These are phyloP conservation scores for Colletotrichum acutatum DNA, from an alignment of 2,329 filamentous ascomycete species.

Conservation along the genomic window DNA sequence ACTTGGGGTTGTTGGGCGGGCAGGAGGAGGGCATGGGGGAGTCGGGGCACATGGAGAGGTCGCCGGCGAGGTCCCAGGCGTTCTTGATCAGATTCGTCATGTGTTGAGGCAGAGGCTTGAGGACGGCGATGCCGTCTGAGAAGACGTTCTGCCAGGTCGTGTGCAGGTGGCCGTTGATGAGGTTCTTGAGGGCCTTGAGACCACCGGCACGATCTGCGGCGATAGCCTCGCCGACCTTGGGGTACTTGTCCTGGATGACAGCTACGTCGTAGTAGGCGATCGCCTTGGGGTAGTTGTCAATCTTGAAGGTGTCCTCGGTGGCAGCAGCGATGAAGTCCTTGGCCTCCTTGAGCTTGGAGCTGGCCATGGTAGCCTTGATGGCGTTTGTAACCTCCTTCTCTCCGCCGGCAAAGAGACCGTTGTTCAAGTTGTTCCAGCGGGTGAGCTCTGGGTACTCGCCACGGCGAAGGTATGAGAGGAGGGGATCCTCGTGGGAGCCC, in stretches of 20 bases:
- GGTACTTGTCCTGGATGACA: constrained; percentile 73
- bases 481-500: constrained; percentile 76
- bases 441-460: constrained; percentile 81
- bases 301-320: constrained; percentile 67
- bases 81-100: constrained; percentile 78
- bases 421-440: constrained; percentile 77
- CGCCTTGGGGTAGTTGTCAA: constrained; percentile 72
- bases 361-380: constrained; percentile 69
- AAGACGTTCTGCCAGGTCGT: constrained; percentile 85
- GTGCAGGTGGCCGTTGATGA: constrained; percentile 90
- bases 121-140: constrained; percentile 78
- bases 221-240: constrained; percentile 72
- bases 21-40: constrained; percentile 81
- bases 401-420: constrained; percentile 78
- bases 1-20: constrained; percentile 82
- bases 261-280: constrained; percentile 82
- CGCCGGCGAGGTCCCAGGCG: constrained; percentile 77
- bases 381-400: constrained; percentile 71
- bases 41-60: constrained; percentile 79
- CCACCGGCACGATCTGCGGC: constrained; percentile 67
- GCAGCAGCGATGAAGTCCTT: constrained; percentile 74
- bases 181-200: constrained; percentile 72
- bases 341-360: constrained; percentile 63
- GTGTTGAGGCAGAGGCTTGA: constrained; percentile 82
- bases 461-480: constrained; percentile 78